Evolutionary conservation across 2,329 filamentous ascomycete species (phyloP).

Genomic region (Arachnopeziza araneosa): DNA sequence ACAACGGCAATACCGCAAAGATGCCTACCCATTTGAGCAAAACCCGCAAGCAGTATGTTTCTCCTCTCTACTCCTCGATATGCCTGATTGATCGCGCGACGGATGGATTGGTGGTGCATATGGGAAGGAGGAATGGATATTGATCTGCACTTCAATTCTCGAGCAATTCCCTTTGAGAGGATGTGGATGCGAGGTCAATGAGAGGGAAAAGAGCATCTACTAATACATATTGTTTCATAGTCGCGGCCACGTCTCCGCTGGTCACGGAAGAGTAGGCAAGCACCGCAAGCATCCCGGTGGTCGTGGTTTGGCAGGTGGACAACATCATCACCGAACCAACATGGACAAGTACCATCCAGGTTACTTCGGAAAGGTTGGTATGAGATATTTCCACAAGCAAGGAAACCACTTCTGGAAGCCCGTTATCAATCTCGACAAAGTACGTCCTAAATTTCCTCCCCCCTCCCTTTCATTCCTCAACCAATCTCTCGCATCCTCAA

Average conservation of each 20-base stretch:
- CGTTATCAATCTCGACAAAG: constrained; percentile 98
- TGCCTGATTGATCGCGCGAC: not conserved
- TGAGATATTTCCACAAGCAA: constrained; percentile 95
- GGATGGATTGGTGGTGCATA: not conserved
- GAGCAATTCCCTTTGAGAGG: not conserved
- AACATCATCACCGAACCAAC: constrained; percentile 97
- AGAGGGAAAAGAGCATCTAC: not conserved
- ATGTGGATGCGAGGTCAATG: not conserved
- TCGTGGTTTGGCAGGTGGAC: constrained; percentile 93
- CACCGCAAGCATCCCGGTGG: constrained; percentile 87
- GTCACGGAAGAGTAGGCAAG: constrained; percentile 98
- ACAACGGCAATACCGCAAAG: constrained; percentile 31
- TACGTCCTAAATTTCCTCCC: constrained; percentile 36
- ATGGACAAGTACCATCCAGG: constrained; percentile 91
- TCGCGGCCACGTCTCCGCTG: constrained; percentile 97
- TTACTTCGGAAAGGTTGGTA: constrained; percentile 98
- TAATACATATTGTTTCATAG: constrained; percentile 39
- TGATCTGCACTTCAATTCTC: not conserved
- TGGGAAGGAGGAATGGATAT: not conserved
- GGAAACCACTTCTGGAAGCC: constrained; percentile 98
- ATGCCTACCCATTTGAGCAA: constrained; percentile 72
- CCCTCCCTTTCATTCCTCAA: not conserved
- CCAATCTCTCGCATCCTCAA: not conserved
- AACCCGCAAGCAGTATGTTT: constrained; percentile 71
- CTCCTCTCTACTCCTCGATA: constrained; percentile 1